Conservation (phyloP, 2,329 filamentous ascomycete species). For the Colletotrichum costaricense region DNA sequence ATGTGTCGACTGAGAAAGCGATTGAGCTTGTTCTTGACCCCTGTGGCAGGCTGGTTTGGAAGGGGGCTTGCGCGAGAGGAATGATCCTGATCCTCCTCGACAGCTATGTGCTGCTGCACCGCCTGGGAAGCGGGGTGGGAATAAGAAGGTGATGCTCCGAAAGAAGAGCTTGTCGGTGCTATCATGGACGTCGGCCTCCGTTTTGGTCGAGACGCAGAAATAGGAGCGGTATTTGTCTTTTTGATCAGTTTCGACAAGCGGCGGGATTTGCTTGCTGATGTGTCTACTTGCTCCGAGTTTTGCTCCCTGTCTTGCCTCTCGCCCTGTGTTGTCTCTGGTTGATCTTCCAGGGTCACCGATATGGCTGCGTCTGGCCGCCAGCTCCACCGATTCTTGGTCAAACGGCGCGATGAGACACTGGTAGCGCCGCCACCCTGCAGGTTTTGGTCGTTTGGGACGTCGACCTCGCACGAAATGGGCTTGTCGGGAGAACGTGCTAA, state of each 20-base stretch:
- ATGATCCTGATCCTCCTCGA: not conserved
- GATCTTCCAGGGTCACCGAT: slow-evolving; percentile 10
- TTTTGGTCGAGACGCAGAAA: not conserved
- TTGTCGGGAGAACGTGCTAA: slow-evolving; percentile 1
- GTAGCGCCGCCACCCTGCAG: slow-evolving; percentile 14
- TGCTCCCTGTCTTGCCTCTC: not conserved
- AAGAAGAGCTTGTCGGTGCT: slow-evolving; percentile 19
- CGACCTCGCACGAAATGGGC: not conserved
- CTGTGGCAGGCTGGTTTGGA: not conserved
- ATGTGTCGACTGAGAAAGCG: slow-evolving; percentile 22
- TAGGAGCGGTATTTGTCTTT: not conserved
- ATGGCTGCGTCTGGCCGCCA: slow-evolving; percentile 28
- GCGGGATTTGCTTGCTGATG: not conserved
- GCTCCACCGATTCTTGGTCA: slow-evolving; percentile 29
- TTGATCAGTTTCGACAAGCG: slow-evolving; percentile 13
- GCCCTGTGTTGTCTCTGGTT: slow-evolving; percentile 8
- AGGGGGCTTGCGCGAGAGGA: slow-evolving; percentile 7
- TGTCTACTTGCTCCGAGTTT: slow-evolving; percentile 3
- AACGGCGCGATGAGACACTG: slow-evolving; percentile 24
- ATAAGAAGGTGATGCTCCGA: slow-evolving; percentile 14
- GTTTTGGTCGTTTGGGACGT: slow-evolving; percentile 5
- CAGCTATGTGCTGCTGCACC: not conserved
- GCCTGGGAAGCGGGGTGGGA: not conserved
- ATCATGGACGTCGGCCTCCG: slow-evolving; percentile 25
- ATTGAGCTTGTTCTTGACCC: slow-evolving; percentile 26